Evolutionary conservation across 768 basidiomycete genomes (phyloP).

Genomic region (Boletus pseudopeckii): DNA sequence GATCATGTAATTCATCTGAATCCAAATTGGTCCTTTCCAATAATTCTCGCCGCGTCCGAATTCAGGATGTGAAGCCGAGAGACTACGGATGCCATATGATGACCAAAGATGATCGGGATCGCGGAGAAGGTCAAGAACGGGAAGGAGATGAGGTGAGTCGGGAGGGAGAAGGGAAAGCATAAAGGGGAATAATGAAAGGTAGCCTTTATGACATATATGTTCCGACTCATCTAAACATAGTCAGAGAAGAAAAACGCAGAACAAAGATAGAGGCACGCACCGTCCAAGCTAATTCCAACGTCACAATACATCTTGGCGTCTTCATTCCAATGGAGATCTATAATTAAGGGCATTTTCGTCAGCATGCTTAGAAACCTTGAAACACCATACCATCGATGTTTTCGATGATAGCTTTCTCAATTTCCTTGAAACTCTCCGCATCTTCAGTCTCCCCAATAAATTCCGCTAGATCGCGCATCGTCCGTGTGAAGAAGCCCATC

Average conservation of each 20-base stretch:
- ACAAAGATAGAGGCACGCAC: slow-evolving; percentile 36
- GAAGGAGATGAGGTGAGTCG: slow-evolving; percentile 73
- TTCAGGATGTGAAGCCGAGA: slow-evolving; percentile 84
- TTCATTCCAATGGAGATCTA: slow-evolving; percentile 93
- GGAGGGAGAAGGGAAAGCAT: slow-evolving; percentile 76
- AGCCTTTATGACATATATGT: slow-evolving; percentile 88
- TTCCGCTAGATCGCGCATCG: slow-evolving; percentile 87
- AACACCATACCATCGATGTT: slow-evolving; percentile 73
- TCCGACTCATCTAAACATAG: slow-evolving; percentile 74
- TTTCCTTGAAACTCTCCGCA: slow-evolving; percentile 65
- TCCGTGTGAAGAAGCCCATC: slow-evolving; percentile 95
- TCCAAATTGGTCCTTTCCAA: slow-evolving; percentile 96
- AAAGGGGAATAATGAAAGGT: slow-evolving; percentile 93
- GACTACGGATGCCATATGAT: slow-evolving; percentile 80
- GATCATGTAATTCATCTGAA: slow-evolving; percentile 95
- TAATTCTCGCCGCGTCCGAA: slow-evolving; percentile 95
- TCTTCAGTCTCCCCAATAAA: slow-evolving; percentile 89
- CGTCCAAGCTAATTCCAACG: slow-evolving; percentile 77
- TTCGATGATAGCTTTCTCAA: slow-evolving; percentile 74
- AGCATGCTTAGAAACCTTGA: not conserved
- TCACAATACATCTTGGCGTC: slow-evolving; percentile 93
- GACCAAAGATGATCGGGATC: slow-evolving; percentile 92
- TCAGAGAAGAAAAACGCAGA: slow-evolving; percentile 2
- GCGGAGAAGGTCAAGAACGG: slow-evolving; percentile 75
- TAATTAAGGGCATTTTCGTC: not conserved